Conservation (phyloP, 768 basidiomycete species). For the Lyophyllum atratum region DNA sequence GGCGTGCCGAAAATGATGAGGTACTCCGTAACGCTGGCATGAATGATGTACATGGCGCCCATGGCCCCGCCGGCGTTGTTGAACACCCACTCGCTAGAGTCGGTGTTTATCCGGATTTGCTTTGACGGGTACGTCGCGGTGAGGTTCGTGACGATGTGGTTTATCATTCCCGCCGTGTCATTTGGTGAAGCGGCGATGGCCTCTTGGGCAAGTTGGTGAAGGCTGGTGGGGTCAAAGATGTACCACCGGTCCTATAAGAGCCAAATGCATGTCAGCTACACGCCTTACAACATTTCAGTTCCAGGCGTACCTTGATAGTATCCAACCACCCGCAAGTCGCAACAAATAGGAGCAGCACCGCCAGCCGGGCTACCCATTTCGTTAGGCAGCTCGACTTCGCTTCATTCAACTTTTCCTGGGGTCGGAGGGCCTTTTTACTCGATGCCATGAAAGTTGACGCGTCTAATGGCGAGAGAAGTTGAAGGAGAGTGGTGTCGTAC, state of each 20-base stretch:
- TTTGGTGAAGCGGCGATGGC: conserved; percentile 69
- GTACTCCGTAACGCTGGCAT: conserved; percentile 96
- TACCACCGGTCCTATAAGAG: conserved; percentile 62
- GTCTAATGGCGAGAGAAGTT: background rate
- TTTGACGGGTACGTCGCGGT: conserved; percentile 66
- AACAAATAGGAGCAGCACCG: conserved; percentile 33
- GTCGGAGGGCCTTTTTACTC: conserved; percentile 3
- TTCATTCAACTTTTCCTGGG: background rate
- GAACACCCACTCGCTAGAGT: conserved; percentile 87
- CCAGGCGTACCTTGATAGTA: conserved; percentile 56
- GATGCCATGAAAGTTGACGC: conserved; percentile 14
- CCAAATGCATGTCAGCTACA: background rate
- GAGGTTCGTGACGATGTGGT: conserved; percentile 82
- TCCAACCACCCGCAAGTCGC: conserved; percentile 55
- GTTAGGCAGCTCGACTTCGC: conserved; percentile 6
- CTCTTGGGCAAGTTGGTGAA: conserved; percentile 74
- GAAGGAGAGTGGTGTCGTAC: conserved; percentile 9
- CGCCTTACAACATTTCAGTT: background rate
- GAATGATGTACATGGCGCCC: conserved; percentile 98
- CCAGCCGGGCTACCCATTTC: conserved; percentile 41
- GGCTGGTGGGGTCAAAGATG: conserved; percentile 69
- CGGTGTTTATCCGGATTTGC: conserved; percentile 53
- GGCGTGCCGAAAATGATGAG: conserved; percentile 96
- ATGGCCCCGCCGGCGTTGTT: conserved; percentile 98
- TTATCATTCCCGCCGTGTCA: conserved; percentile 73